These are phyloP conservation scores for Taphrina sp. DNA, from an alignment of 1,139 yeast genomes.

Conservation along the genomic window DNA sequence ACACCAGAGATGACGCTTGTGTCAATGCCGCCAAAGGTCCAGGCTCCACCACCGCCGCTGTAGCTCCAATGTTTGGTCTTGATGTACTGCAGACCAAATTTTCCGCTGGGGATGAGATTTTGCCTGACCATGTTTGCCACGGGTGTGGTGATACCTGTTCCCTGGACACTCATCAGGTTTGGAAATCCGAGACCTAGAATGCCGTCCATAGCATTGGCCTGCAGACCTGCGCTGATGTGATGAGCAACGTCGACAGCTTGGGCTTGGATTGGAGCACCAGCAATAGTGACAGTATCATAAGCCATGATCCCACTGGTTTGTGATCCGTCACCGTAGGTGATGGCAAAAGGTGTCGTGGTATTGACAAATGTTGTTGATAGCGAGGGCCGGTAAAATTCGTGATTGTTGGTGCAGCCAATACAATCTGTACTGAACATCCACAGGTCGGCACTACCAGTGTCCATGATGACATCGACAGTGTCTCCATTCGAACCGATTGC, in stretches of 20 bases:
- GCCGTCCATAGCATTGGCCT: constrained; percentile 18
- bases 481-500: constrained; percentile 48
- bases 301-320: constrained; percentile 42
- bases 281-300: constrained; percentile 38
- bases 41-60: constrained; percentile 64
- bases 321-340: constrained; percentile 42
- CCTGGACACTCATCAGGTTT: constrained; percentile 1
- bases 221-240: constrained; percentile 9
- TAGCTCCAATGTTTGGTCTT: constrained; percentile 17
- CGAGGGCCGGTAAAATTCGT: constrained; percentile 46
- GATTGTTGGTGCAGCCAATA: constrained; percentile 37
- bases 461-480: constrained; percentile 44
- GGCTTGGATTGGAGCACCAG: constrained; percentile 34
- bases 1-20: constrained; percentile 70
- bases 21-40: constrained; percentile 93
- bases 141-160: constrained; percentile 14
- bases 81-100: constrained; percentile 25
- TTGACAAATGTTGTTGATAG: constrained; percentile 38
- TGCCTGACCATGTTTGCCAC: constrained; percentile 20
- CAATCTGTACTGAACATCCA: constrained; percentile 48
- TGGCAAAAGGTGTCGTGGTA: constrained; percentile 43
- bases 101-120: constrained; percentile 11
- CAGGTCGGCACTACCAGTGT: constrained; percentile 51
- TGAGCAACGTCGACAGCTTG: constrained; percentile 23
- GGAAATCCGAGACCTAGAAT: constrained; percentile 32